Base-by-base conservation (phyloP, 805 yeast genomes). In the Candida silvatica region DNA sequence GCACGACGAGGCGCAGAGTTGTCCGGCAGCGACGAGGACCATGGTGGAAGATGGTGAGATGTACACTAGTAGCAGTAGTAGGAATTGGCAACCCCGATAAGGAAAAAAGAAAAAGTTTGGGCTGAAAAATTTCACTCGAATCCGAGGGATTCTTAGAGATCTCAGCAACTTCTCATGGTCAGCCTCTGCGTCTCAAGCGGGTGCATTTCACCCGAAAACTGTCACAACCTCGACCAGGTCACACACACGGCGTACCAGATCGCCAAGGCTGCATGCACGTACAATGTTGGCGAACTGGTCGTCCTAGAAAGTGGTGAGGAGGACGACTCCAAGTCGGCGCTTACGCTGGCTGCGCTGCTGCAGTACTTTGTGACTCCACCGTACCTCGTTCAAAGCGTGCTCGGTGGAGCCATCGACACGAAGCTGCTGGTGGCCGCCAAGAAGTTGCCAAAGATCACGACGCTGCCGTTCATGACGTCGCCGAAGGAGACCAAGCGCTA, bases 291-390 rank as follows among this genome's bases (percentile, higher is more conserved):
- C 4, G 97, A 88, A 51, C 66, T 88, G 20, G 75, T 87, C 3
- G 62, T 88, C 1, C 63, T 84, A 46, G 56, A 20, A 19, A 20
- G 23, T n/a, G 35, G 47, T 47, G 47, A 30, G 42, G 45, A 20
- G 26, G 31, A 23, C 2, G 37, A 31, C 5, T 18, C 18, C 15
- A 45, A 31, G 5, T 62, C 64, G 25, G 59, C 78, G 0, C 56
- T 77, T 51, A 49, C 77, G 6, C 66, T 85, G 36, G 87, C 90
- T 1, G 64, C 78, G 1, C 62, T 87, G 27, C 59, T 87, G 37
- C 94, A 85, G 51, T 86, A 63, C 51, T 84, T 84, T 49, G 75
- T 86, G 12, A 86, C 95, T 0, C 95, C 96, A 2, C 81, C 85
- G 32, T 84, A 87, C 50, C 63, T 87, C 29, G 71, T 77, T 15